phyloP scores from a whole-genome alignment of 179 eudicot species.

The Pouteria campechiana region DNA sequence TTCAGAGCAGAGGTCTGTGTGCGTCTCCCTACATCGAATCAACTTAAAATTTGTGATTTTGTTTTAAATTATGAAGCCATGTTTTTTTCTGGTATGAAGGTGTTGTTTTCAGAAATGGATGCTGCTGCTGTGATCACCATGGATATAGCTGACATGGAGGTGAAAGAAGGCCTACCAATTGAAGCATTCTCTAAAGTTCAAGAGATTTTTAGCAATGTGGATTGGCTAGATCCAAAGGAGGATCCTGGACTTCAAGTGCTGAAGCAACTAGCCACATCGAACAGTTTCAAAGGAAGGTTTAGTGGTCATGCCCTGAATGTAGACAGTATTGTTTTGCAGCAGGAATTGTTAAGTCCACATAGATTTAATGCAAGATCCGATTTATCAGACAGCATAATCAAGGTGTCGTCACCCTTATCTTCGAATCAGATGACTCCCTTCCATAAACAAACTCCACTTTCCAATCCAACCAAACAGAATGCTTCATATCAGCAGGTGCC shows the following conservation, averaged over 20 bases:
- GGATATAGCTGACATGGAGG: conserved; percentile 62
- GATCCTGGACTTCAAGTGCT: conserved; percentile 47
- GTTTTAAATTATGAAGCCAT: too few species aligned
- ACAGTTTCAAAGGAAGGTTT: conserved; percentile 16
- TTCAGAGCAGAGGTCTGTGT: conserved; percentile 68
- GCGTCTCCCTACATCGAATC: neutral
- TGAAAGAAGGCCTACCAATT: conserved; percentile 76
- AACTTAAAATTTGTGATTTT: neutral
- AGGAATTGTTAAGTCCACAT: conserved; percentile 11
- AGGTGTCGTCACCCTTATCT: neutral
- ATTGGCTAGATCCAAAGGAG: conserved; percentile 59
- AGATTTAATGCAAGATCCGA: conserved; percentile 8
- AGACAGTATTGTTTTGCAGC: conserved; percentile 10
- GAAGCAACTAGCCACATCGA: conserved; percentile 29
- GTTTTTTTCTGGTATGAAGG: conserved; percentile 28
- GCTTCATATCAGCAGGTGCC: conserved; percentile 4
- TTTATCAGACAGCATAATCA: conserved; percentile 4
- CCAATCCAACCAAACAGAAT: conserved; percentile 16
- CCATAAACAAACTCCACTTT: conserved; percentile 2
- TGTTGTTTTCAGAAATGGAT: conserved; percentile 85
- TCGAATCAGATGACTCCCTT: conserved; percentile 8
- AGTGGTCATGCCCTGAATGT: conserved; percentile 11
- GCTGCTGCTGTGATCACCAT: conserved; percentile 39
- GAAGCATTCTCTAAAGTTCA: conserved; percentile 91
- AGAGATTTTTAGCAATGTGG: conserved; percentile 68